phyloP scores from a whole-genome alignment of 805 yeast species.

The Dipodascus geniculatus region DNA sequence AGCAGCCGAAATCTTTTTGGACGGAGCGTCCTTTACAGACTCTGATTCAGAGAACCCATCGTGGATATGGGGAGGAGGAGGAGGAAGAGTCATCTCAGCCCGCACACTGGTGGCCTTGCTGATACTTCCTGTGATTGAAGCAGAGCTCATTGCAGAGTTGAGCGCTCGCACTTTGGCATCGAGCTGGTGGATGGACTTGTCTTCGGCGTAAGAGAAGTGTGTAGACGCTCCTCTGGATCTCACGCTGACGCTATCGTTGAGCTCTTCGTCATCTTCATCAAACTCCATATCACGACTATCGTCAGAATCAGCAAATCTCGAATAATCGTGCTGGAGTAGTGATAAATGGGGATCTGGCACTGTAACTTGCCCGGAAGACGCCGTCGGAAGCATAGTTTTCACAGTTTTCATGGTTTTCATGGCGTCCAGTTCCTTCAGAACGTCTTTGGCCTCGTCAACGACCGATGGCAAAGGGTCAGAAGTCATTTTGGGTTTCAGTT shows the following conservation, averaged over 20 bases:
- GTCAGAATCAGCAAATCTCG: background rate
- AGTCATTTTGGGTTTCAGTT: background rate
- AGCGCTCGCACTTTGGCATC: constrained; percentile 52
- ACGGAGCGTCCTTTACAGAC: background rate
- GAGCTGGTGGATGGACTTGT: constrained; percentile 48
- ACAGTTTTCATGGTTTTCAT: background rate
- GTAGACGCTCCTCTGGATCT: constrained; percentile 10
- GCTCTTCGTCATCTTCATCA: constrained; percentile 7
- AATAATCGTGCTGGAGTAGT: background rate
- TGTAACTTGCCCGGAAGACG: background rate
- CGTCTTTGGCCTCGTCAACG: background rate
- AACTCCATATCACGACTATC: background rate
- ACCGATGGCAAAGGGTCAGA: background rate
- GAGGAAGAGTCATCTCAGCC: constrained; percentile 11
- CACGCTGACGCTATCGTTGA: constrained; percentile 2
- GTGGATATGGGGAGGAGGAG: constrained; percentile 9
- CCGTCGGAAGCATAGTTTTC: background rate
- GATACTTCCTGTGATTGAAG: background rate
- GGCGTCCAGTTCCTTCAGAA: background rate
- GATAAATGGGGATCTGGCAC: background rate
- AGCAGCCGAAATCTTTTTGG: background rate
- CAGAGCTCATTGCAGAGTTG: constrained; percentile 8
- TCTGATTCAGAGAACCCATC: background rate
- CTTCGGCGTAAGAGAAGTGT: constrained; percentile 54
- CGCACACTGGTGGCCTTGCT: constrained; percentile 1